Percentiles rank a stretch among this genome's conserved stretches.
phyloP scores from a whole-genome alignment of 208 protist species.

The Leishmania turanica region DNA sequence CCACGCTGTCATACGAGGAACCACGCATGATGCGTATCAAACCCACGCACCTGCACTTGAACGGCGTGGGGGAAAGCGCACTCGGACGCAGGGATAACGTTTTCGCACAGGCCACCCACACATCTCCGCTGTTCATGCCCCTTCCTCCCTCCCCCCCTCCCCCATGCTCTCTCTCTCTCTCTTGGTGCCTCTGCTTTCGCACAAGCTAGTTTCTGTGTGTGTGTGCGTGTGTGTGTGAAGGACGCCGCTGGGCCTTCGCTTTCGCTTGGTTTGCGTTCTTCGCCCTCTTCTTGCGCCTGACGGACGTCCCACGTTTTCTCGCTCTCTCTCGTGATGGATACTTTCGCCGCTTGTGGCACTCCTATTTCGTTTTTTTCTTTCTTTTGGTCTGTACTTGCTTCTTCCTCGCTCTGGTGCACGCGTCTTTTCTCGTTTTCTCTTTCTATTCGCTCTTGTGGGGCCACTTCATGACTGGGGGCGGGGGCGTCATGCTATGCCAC shows the following conservation, averaged over 20 bases:
- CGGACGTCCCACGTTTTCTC: no score
- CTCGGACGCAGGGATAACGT: neutral
- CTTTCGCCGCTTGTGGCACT: neutral
- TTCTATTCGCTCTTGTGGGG: neutral
- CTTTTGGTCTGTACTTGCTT: neutral
- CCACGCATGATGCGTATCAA: neutral
- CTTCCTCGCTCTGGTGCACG: neutral
- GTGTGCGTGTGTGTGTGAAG: neutral
- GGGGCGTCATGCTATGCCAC: neutral
- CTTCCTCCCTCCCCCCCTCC: no score
- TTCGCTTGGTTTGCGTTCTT: neutral
- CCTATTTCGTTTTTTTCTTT: neutral
- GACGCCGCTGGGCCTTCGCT: neutral
- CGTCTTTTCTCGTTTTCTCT: neutral
- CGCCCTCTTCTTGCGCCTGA: neutral
- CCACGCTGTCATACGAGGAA: neutral
- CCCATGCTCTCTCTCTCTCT: neutral
- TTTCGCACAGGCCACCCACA: neutral
- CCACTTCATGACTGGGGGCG: neutral
- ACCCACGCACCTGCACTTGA: neutral
- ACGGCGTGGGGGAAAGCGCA: neutral
- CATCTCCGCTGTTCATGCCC: neutral
- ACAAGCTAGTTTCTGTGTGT: neutral
- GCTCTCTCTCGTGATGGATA: no score
- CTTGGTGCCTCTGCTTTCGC: neutral